Base-by-base conservation (phyloP, 805 yeast genomes). In the Lipomyces lipofer region DNA sequence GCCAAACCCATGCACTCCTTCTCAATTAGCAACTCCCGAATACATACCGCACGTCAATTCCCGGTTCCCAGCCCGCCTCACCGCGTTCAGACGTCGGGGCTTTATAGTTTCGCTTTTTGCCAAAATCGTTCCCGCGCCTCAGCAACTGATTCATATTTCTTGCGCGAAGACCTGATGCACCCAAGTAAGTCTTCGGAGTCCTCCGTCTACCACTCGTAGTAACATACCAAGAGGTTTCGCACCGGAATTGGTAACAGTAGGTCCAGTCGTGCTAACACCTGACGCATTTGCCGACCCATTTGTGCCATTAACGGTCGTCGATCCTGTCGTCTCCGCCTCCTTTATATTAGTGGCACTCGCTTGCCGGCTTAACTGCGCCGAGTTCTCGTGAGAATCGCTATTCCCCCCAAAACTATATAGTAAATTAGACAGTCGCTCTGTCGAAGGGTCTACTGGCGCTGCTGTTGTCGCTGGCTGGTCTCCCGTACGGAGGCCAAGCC, bases 21-120 rank as follows among this genome's bases (percentile, higher is more conserved):
- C n/a, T n/a, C n/a, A n/a, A n/a, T n/a, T n/a, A n/a, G n/a, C n/a
- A n/a, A n/a, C n/a, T n/a, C n/a, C n/a, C n/a, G 3, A 12, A 10
- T 29, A 10, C 33, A 2, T 29, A 77, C 7, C 73, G 66, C 30
- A 79, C 71, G 62, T 81, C 78, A 25, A 81, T 73, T 17, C 86
- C 86, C 0, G 86, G 85, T 61, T 81, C 86, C 79, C 81, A 78
- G 22, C 77, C 80, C 3, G 54, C 54, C 33, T 56, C 60, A 9
- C 55, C 55, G 33, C 49, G 49, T 12, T 53, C 58, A 13, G 52
- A 8, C 4, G 30, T 50, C 4, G 58, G 49, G 17, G 33, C 12
- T n/a, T 47, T 47, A 36, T 56, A 56, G 35, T 56, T 56, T 38
- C 60, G 47, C 46, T 56, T 52, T 10, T 35, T 45, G 13, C 60